These are phyloP conservation scores for Huntiella abstrusa DNA, from an alignment of 2,329 filamentous ascomycete species.

Conservation along the genomic window DNA sequence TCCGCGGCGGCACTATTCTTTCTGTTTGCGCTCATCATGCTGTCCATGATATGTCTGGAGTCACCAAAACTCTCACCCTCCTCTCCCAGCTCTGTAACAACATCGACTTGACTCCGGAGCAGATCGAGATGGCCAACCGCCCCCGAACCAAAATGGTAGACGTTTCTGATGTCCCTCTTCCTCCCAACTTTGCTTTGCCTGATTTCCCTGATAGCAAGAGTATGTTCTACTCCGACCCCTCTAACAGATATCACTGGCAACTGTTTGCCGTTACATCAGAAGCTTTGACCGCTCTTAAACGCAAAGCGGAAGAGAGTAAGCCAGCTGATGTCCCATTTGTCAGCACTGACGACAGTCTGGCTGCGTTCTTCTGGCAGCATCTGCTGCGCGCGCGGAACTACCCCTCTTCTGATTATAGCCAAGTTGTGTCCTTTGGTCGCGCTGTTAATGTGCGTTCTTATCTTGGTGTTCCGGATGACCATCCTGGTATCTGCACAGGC, in stretches of 20 bases:
- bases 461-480: neutral
- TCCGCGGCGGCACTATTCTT: neutral
- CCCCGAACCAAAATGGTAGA: neutral
- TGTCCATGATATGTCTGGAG: neutral
- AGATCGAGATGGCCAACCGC: neutral
- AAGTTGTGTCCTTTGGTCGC: neutral
- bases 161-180: neutral
- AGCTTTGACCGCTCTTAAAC: neutral
- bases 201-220: neutral
- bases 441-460: neutral
- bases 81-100: neutral
- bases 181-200: neutral
- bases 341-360: slow-evolving; percentile 1
- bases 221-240: too few relatives aligned
- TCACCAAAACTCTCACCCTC: neutral
- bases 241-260: too few relatives aligned
- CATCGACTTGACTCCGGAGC: neutral
- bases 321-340: neutral
- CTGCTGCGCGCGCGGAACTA: neutral
- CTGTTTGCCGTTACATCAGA: too few relatives aligned
- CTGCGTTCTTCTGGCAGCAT: neutral
- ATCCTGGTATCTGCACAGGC: neutral
- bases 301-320: neutral
- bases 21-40: neutral
- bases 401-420: neutral